Percentiles rank a stretch among this genome's conserved stretches.
Conservation (phyloP, 2,329 filamentous ascomycete genomes). For the Simplicillium aogashimaense region DNA sequence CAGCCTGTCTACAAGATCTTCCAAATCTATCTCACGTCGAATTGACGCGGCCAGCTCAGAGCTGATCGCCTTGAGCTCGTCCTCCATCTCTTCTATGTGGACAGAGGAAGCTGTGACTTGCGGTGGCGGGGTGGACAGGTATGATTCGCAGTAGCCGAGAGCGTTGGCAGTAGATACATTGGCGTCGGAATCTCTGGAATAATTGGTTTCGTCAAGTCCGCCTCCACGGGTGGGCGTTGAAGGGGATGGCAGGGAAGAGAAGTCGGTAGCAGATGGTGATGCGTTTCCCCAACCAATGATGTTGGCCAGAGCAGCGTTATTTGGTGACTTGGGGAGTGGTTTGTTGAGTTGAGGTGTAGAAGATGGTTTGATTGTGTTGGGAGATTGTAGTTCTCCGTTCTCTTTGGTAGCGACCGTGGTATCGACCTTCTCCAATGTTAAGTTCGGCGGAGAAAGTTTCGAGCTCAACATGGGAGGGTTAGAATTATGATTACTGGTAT, state of each 20-base stretch:
- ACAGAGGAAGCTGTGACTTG: conserved; percentile 26
- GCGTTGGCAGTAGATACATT: conserved; percentile 31
- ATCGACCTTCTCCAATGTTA: not conserved
- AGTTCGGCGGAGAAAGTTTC: not conserved
- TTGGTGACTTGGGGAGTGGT: conserved; percentile 43
- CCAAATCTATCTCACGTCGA: conserved; percentile 87
- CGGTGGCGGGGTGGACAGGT: conserved; percentile 38
- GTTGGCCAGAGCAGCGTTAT: conserved; percentile 35
- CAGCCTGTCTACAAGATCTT: conserved; percentile 82
- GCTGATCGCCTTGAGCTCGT: conserved; percentile 88
- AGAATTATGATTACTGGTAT: conserved; percentile 11
- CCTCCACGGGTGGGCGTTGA: conserved; percentile 30
- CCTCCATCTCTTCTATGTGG: conserved; percentile 80
- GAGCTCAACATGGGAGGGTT: conserved; percentile 5
- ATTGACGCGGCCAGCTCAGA: conserved; percentile 88
- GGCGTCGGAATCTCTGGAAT: conserved; percentile 25
- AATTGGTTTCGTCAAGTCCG: conserved; percentile 19
- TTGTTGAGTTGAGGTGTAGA: conserved; percentile 37
- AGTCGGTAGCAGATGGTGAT: conserved; percentile 37
- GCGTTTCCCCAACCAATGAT: conserved; percentile 44
- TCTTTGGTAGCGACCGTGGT: conserved; percentile 8
- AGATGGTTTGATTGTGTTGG: conserved; percentile 15
- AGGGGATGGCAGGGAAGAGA: conserved; percentile 45
- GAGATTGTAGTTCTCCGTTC: conserved; percentile 15
- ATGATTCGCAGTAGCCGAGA: conserved; percentile 40